Evolutionary conservation across 2,329 filamentous ascomycete genomes (phyloP), one percentile per base, ranked within the genome.

Genomic region (Aotearoamyces nothofagi): DNA sequence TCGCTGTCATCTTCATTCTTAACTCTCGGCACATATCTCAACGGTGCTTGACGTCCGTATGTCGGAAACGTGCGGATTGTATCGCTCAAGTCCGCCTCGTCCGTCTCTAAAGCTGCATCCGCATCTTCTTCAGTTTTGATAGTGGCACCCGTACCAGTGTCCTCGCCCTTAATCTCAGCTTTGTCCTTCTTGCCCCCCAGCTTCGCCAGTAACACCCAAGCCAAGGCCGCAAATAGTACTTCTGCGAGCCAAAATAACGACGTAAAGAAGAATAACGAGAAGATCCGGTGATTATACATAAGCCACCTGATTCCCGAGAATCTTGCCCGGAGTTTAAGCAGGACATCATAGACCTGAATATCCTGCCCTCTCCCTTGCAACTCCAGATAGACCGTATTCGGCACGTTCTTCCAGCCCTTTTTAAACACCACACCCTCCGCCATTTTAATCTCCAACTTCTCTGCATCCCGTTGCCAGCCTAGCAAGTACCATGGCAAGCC

Each of bases 281-380:
- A 50, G 19, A 90, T 45, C 9, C 78, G 71, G 55, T 87, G 77
- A 36, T 82, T 74, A 44, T 90, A 90, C 80, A 98, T 92, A 31
- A 86, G 44, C 71, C 79, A 90, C 27, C 78, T 61, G 35, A 94
- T 51, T 0, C 87, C 87, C 8, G 66, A 63, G 38, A 94, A 72
- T 30, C 72, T 66, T 4, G 87, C 86, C 15, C 67, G 72, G 37
- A 96, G 70, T 3, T 64, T 66, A 17, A 92, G 62, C 9, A 55
- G 57, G 4, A 69, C 74, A 12, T 58, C 58, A 50, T 94, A 94
- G 5, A 92, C 69, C 50, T 92, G 81, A 44, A 94, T 63, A 3
- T 59, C 59, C 39, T 72, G 64, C 4, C 67, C 66, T 9, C 33
- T 28, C 15, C 17, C 37, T 12, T 37, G 33, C 22, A 51, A 5